Evolutionary conservation across 108 stramenopile species (phyloP), one percentile per base, ranked within the genome.

Genomic region (Discostella pseudostelligera): DNA sequence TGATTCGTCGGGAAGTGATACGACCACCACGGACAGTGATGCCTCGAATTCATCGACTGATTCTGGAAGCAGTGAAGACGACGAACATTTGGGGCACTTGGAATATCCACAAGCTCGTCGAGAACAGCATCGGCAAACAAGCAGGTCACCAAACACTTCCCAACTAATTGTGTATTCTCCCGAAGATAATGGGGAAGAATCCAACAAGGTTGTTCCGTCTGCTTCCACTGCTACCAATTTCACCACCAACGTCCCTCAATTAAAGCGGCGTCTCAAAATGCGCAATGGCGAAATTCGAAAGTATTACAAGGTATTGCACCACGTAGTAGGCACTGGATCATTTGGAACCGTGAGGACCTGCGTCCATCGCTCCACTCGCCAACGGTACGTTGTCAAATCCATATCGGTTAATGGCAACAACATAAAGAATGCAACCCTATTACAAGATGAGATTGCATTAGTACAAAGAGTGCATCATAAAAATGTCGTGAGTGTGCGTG

Each of bases 401-500:
- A 69, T 78, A 8, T 19, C 42, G 13, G 32, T 43, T 28, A 56
- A 61, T 40, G 53, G 26, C 25, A 43, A 22, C 25, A 56, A 45
- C 17, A 16, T 43, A 19, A 69, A 65, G 20, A 60, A 62, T 44
- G 8, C 40, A 20, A 53, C 21, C 29, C 56, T 74, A 39, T 55
- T 79, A n/a, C 45, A 69, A 28, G 74, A 74, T 35, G 78, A 79
- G 55, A 42, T 71, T 26, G 49, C 72, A 4, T 49, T 72, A 13
- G 48, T 79, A 36, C 70, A 61, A 48, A 48, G 44, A 20, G 40
- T 81, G 5, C 28, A 63, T 11, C 70, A 81, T 47, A 26, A 19
- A 4, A 51, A 69, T 53, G 67, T 81, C 13, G 66, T 76, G 11
- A 56, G 53, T 16, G 55, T 76, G 17, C 42, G 66, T 3, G 74